A percentile compares a stretch with the other conserved stretches of the same genome.
These are phyloP conservation scores for Trebouxia gelatinosa DNA, from an alignment of 163 green algal genomes.

Conservation along the genomic window DNA sequence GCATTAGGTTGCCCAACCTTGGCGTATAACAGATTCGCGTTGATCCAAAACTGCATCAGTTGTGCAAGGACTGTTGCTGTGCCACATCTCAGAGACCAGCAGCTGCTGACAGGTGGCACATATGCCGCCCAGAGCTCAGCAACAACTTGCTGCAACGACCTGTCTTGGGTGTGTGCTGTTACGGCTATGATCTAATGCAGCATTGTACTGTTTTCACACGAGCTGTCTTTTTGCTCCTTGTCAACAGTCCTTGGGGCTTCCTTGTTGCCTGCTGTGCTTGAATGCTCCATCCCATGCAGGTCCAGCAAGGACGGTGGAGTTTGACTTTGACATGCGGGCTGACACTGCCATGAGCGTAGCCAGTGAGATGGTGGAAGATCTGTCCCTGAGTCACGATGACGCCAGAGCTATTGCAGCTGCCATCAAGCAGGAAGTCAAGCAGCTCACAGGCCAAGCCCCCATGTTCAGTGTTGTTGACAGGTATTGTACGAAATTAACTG, in stretches of 20 bases:
- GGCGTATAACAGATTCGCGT: too few relatives aligned
- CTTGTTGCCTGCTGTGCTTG: too few relatives aligned
- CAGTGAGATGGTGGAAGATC: slow-evolving; percentile 84
- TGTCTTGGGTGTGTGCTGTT: background rate
- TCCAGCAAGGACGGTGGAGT: slow-evolving; percentile 78
- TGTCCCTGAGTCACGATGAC: slow-evolving; percentile 72
- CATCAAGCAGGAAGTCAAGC: slow-evolving; percentile 52
- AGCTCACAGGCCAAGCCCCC: slow-evolving; percentile 7
- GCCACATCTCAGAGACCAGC: background rate
- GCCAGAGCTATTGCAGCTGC: slow-evolving; percentile 66
- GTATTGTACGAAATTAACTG: background rate
- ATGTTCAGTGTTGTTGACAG: slow-evolving; percentile 1
- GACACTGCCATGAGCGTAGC: slow-evolving; percentile 82
- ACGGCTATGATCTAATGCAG: background rate
- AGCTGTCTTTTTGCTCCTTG: too few relatives aligned
- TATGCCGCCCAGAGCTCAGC: background rate
- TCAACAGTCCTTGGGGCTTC: too few relatives aligned
- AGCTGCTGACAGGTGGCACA: background rate
- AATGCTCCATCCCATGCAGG: slow-evolving; percentile 35
- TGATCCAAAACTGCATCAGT: too few relatives aligned
- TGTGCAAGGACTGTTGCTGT: background rate
- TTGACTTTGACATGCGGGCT: slow-evolving; percentile 78
- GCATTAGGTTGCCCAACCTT: too few relatives aligned
- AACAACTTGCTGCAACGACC: background rate
- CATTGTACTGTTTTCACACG: background rate